A percentile compares a stretch with the other conserved stretches of the same genome.
Evolutionary conservation across 2,329 filamentous ascomycete genomes (phyloP).

Genomic region (Nigrospora sphaerica): DNA sequence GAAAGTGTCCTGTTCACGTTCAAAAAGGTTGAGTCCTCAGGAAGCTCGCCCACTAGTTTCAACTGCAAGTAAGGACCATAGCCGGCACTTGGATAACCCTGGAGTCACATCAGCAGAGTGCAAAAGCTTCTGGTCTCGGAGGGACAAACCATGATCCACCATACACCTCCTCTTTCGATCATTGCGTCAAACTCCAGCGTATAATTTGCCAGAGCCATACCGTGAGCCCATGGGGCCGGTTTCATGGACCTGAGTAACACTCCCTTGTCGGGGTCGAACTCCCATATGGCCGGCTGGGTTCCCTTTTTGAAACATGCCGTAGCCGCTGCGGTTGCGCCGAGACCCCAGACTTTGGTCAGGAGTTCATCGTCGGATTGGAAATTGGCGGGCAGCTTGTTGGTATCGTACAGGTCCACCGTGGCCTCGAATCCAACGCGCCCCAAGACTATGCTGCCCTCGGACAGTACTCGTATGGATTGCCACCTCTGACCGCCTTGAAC

Average conservation of each 20-base stretch:
- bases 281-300: conserved; percentile 26
- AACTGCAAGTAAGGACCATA: conserved; percentile 7
- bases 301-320: conserved; percentile 28
- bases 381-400: conserved; percentile 17
- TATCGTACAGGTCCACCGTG: conserved; percentile 15
- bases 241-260: conserved; percentile 25
- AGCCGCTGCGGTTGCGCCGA: conserved; percentile 25
- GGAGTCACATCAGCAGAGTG: conserved; percentile 5
- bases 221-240: conserved; percentile 18
- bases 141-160: conserved; percentile 25
- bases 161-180: conserved; percentile 27
- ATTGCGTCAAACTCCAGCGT: conserved; percentile 28
- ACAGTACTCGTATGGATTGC: conserved; percentile 28
- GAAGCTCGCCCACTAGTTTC: conserved; percentile 16
- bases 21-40: conserved; percentile 14
- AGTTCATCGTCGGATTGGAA: conserved; percentile 20
- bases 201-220: conserved; percentile 21
- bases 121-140: not conserved
- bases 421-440: conserved; percentile 21
- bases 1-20: conserved; percentile 26
- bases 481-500: conserved; percentile 33
- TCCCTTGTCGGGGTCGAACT: conserved; percentile 21
- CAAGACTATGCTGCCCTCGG: conserved; percentile 23
- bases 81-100: not conserved
- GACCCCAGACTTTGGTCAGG: conserved; percentile 27